Conservation (phyloP, 179 eudicot genomes). For the Sideroxylon spinosum region DNA sequence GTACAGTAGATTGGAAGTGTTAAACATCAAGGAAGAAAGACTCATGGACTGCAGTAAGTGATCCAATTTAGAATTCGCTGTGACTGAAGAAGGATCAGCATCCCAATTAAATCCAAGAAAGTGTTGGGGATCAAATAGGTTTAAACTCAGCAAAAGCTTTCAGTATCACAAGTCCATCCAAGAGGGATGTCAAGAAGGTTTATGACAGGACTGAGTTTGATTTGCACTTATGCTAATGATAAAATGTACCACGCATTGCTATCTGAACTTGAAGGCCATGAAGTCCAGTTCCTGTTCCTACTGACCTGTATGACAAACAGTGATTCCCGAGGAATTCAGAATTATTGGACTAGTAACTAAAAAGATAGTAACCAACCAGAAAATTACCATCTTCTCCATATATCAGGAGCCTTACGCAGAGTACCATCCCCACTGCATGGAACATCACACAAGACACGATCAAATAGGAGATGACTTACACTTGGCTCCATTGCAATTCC, state of each 20-base stretch:
- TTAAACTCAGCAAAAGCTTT: too few relatives aligned
- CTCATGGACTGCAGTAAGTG: too few relatives aligned
- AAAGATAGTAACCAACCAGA: not conserved
- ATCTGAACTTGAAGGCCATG: slow-evolving; percentile 85
- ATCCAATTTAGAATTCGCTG: too few relatives aligned
- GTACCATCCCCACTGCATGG: slow-evolving; percentile 99
- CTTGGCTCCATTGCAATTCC: slow-evolving; percentile 36
- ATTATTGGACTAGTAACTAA: not conserved
- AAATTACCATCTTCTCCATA: slow-evolving; percentile 87
- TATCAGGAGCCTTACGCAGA: slow-evolving; percentile 95
- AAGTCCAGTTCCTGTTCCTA: slow-evolving; percentile 89
- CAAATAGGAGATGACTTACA: slow-evolving; percentile 72
- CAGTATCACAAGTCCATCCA: too few relatives aligned
- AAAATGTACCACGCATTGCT: slow-evolving; percentile 81
- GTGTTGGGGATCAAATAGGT: too few relatives aligned
- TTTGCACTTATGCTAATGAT: not conserved
- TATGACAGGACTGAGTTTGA: not conserved
- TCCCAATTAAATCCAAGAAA: too few relatives aligned
- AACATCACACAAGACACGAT: slow-evolving; percentile 95
- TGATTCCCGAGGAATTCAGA: not conserved
- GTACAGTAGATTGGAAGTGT: too few relatives aligned
- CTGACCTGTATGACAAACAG: slow-evolving; percentile 45
- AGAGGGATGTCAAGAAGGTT: not conserved
- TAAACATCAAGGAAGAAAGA: too few relatives aligned
- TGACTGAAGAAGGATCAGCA: too few relatives aligned